Base-by-base conservation (phyloP, 2,329 filamentous ascomycete genomes). In the Fusarium citri region DNA sequence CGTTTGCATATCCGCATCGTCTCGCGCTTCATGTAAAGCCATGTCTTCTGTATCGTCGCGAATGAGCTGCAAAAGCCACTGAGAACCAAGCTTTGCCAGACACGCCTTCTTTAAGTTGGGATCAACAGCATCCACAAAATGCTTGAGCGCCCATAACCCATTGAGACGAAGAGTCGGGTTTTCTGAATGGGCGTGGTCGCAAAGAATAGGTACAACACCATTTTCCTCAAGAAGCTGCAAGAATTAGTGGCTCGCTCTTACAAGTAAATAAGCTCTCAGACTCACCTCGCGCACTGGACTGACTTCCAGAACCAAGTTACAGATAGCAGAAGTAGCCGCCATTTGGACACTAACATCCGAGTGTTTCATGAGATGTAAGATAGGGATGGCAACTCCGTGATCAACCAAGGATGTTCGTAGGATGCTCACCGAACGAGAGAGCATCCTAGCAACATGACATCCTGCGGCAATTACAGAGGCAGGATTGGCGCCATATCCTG, bases 111-210 rank as follows among this genome's bases (percentile, higher is more conserved):
- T 97, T 71, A 92, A 83, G 15, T 91, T 87, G 46, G 91, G 89
- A 20, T 87, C 86, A 8, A 92, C 88, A 23, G 89, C 90, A 68
- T 92, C 87, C 5, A 97, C 91, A 51, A 98, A 86, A 80, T 98
- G 94, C 77, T 98, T 98, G 61, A 99, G 83, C 8, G 94, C 94
- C 95, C 96, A 99, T 3, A 99, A 81, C 23, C 94, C 94, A 74
- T 96, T 94, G 26, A 97, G 85, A 25, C 94, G 89, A 55, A 98
- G 84, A 48, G 90, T 88, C n/a, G 92, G 87, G 75, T 95, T 92
- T 48, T 87, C 86, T 1, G 93, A 96, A 78, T 92, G 92, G 3
- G 94, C 94, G 77, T 97, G 93, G 72, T 92, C 88, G 76, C 94
- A 97, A 2, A 98, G 83, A 1, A 92, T 87, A 66, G 89, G 89